phyloP scores from a whole-genome alignment of 768 basidiomycete species.

The Hypsizygus marmoreus region DNA sequence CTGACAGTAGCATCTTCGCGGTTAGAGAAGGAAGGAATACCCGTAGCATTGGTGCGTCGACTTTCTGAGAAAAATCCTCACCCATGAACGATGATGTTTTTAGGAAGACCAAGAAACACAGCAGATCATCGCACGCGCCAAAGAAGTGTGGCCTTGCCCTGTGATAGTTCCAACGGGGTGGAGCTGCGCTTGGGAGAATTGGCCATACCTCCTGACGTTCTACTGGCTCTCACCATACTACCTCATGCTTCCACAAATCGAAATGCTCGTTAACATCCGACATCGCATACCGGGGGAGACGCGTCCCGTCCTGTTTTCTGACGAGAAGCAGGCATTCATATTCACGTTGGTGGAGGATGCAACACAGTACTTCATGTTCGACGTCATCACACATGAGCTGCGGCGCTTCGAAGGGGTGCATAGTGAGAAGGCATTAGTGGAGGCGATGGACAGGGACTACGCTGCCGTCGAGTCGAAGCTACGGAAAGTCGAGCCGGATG shows the following conservation, averaged over 20 bases:
- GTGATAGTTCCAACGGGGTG: conserved; percentile 27
- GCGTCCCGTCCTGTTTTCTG: conserved; percentile 32
- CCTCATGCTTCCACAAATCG: conserved; percentile 37
- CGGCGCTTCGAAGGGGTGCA: conserved; percentile 14
- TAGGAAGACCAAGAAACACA: too few relatives aligned
- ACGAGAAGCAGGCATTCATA: conserved; percentile 19
- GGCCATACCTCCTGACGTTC: conserved; percentile 30
- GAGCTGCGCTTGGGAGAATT: conserved; percentile 31
- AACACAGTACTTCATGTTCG: conserved; percentile 19
- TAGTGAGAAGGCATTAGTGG: conserved; percentile 17
- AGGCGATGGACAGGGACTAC: conserved; percentile 14
- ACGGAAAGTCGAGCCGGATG: conserved; percentile 17
- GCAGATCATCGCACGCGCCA: conserved; percentile 20
- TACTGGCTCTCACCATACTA: conserved; percentile 37
- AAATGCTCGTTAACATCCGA: conserved; percentile 34
- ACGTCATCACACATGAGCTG: conserved; percentile 7
- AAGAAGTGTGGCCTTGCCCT: conserved; percentile 26
- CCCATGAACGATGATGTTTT: too few relatives aligned
- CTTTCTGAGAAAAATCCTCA: too few relatives aligned
- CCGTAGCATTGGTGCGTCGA: too few relatives aligned
- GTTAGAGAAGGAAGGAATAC: too few relatives aligned
- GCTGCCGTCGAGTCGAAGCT: conserved; percentile 8
- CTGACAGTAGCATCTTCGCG: too few relatives aligned
- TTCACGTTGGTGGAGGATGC: conserved; percentile 23
- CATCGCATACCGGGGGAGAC: conserved; percentile 32